phyloP scores from a whole-genome alignment of 768 basidiomycete species.

The Suillus subalutaceus region DNA sequence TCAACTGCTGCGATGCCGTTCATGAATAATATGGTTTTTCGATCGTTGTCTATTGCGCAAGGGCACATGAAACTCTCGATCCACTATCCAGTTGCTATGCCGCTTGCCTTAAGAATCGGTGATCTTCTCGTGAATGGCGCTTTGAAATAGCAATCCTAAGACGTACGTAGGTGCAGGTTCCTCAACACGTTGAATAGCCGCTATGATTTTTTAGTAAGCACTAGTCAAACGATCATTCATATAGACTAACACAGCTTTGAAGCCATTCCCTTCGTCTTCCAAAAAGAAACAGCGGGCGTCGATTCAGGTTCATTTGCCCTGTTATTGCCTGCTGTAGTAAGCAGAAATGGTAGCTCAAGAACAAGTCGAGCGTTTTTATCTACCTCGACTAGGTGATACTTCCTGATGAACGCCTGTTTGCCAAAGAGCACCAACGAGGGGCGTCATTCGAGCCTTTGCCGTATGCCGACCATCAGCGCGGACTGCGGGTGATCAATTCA shows the following conservation, averaged over 20 bases:
- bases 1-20: background rate
- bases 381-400: background rate
- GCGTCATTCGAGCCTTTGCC: background rate
- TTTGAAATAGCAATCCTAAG: background rate
- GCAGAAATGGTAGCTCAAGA: background rate
- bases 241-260: background rate
- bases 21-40: background rate
- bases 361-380: background rate
- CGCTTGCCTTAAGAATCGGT: background rate
- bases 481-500: background rate
- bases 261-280: background rate
- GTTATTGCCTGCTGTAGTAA: background rate
- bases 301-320: background rate
- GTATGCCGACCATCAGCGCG: background rate
- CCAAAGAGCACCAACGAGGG: slow-evolving; percentile 1
- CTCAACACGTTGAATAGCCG: background rate
- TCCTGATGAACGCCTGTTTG: background rate
- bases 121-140: background rate
- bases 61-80: background rate
- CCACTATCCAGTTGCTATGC: background rate
- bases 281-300: background rate
- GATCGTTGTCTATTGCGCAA: background rate
- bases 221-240: background rate
- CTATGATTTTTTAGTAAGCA: background rate
- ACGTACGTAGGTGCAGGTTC: background rate